Evolutionary conservation across 306 rosid species (phyloP).

Genomic region (Medicago lupulina): DNA sequence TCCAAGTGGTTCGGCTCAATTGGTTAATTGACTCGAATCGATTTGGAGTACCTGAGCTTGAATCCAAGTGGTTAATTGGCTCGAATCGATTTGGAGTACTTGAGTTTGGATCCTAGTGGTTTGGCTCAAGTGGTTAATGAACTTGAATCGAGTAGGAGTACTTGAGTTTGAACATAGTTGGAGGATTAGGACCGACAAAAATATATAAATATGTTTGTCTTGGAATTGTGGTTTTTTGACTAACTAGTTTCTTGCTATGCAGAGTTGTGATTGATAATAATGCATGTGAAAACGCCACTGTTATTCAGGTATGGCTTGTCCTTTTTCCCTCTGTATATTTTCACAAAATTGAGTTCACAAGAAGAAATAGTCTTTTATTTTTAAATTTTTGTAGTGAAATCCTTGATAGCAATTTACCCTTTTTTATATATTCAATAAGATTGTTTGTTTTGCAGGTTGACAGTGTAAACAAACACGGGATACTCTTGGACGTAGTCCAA

Average conservation of each 20-base stretch:
- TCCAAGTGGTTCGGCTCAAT: neutral
- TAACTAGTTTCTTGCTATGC: constrained; percentile 48
- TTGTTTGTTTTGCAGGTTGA: constrained; percentile 65
- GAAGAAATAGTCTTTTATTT: neutral
- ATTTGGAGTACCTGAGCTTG: no score
- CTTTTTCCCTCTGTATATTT: constrained; percentile 14
- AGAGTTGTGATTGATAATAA: constrained; percentile 94
- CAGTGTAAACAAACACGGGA: constrained; percentile 91
- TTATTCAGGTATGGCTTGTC: constrained; percentile 66
- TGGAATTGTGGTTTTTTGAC: constrained; percentile 28
- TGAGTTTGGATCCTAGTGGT: neutral
- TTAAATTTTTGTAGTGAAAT: constrained; percentile 8
- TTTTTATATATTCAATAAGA: neutral
- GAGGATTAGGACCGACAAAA: neutral
- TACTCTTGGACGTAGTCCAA: constrained; percentile 88
- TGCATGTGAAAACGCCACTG: constrained; percentile 76
- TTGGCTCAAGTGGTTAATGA: neutral
- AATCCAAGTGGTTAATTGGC: neutral
- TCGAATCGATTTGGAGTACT: neutral
- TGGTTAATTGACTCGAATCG: neutral
- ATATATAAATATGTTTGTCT: constrained; percentile 33
- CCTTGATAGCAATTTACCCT: neutral
- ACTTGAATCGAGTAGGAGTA: no score
- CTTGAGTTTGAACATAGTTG: neutral
- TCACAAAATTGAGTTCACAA: constrained; percentile 12